phyloP scores from a whole-genome alignment of 2,329 filamentous ascomycete species.

The Bipolaris oryzae region DNA sequence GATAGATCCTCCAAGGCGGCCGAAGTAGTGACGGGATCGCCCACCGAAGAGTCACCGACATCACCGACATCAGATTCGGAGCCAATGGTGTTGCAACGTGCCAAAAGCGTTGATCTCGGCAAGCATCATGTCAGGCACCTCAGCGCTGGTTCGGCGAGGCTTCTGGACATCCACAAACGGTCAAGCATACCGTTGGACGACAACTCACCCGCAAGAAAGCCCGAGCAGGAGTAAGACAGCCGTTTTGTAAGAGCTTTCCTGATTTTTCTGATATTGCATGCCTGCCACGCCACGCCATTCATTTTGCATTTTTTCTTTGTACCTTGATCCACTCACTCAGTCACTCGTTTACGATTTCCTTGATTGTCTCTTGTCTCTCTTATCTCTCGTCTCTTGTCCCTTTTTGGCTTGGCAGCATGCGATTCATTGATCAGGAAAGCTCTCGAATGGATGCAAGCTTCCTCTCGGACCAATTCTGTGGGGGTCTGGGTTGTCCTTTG shows the following conservation, averaged over 20 bases:
- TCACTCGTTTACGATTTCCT: slow-evolving; percentile 16
- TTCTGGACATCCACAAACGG: slow-evolving; percentile 66
- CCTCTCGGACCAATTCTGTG: slow-evolving; percentile 1
- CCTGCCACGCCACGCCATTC: slow-evolving; percentile 44
- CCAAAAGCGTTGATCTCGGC: slow-evolving; percentile 72
- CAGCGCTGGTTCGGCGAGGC: slow-evolving; percentile 77
- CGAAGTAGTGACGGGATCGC: slow-evolving; percentile 34
- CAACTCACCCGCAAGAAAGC: slow-evolving; percentile 32
- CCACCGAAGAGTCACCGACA: slow-evolving; percentile 39
- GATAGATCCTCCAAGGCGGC: slow-evolving; percentile 42
- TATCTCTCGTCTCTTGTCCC: slow-evolving; percentile 13
- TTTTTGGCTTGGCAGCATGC: slow-evolving; percentile 30
- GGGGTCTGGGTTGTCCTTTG: slow-evolving; percentile 8
- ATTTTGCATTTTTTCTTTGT: slow-evolving; percentile 46
- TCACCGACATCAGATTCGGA: slow-evolving; percentile 40
- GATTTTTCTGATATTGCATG: slow-evolving; percentile 25
- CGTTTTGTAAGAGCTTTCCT: slow-evolving; percentile 21
- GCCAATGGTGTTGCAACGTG: slow-evolving; percentile 60
- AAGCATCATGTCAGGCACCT: slow-evolving; percentile 71
- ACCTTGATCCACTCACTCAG: slow-evolving; percentile 24
- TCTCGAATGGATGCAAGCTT: slow-evolving; percentile 2
- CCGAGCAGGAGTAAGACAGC: slow-evolving; percentile 30
- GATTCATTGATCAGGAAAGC: slow-evolving; percentile 12
- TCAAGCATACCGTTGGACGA: slow-evolving; percentile 39
- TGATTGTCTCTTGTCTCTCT: not conserved